These are phyloP conservation scores for Microbotryum intermedium DNA, from an alignment of 1,284 basidiomycete species.

Conservation along the genomic window DNA sequence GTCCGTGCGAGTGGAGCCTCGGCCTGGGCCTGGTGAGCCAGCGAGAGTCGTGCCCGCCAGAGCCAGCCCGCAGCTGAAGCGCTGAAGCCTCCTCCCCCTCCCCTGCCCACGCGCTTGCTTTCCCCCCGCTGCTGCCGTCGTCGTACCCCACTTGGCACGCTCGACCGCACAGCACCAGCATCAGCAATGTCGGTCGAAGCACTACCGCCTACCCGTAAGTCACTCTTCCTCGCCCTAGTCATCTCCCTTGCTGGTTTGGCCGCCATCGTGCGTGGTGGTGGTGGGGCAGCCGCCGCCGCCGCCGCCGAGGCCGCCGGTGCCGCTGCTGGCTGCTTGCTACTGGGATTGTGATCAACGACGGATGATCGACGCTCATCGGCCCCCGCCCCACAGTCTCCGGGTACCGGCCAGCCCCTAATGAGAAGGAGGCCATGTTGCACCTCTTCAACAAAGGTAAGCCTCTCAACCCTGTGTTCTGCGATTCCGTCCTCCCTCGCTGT, in stretches of 20 bases:
- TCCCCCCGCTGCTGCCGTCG: too few species aligned
- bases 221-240: too few species aligned
- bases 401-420: conserved; percentile 9
- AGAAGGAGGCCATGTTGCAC: conserved; percentile 15
- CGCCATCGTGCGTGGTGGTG: neutral
- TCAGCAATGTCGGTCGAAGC: conserved; percentile 15
- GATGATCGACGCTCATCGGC: neutral
- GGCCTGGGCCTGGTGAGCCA: too few species aligned
- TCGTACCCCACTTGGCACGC: too few species aligned
- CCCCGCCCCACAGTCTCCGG: conserved; percentile 8
- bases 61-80: too few species aligned
- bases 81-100: too few species aligned
- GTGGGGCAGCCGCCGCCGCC: neutral
- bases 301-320: conserved; percentile 2
- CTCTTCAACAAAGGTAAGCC: conserved; percentile 21
- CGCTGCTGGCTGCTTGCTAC: too few species aligned
- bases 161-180: too few species aligned
- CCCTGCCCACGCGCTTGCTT: too few species aligned
- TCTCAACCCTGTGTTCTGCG: neutral
- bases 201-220: conserved; percentile 11
- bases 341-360: neutral
- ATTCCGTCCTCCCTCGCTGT: too few species aligned
- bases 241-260: neutral
- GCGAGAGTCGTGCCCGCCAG: too few species aligned
- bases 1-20: too few species aligned